Percentiles rank a stretch among this genome's conserved stretches.
Evolutionary conservation across 345 rosid genomes (phyloP).

Genomic region (Pseudoturritis turrita): DNA sequence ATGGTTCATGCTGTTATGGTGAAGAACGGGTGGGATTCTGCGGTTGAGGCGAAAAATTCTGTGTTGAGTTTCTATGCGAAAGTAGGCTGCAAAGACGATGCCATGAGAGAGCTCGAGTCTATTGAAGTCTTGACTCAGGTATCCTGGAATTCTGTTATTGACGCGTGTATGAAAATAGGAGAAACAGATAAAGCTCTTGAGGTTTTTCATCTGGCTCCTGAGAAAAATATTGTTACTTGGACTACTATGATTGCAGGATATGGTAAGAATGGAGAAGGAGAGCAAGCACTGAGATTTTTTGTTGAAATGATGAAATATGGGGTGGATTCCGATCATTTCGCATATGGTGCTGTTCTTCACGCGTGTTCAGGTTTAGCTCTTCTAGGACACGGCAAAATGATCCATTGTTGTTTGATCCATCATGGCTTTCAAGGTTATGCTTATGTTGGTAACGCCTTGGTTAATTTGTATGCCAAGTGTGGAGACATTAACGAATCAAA

Average conservation of each 20-base stretch:
- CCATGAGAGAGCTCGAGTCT: conserved; percentile 49
- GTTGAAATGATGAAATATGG: conserved; percentile 42
- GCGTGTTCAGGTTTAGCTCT: conserved; percentile 65
- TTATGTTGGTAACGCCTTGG: conserved; percentile 64
- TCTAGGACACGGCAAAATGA: conserved; percentile 59
- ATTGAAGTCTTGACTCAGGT: conserved; percentile 41
- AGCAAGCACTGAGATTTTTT: conserved; percentile 51
- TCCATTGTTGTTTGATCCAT: conserved; percentile 54
- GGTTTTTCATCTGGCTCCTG: conserved; percentile 42
- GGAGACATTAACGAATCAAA: conserved; percentile 55
- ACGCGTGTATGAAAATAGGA: conserved; percentile 63
- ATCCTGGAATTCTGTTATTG: conserved; percentile 71
- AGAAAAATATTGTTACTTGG: conserved; percentile 66
- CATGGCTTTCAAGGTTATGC: conserved; percentile 50
- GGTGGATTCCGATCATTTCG: conserved; percentile 42
- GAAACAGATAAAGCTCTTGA: conserved; percentile 45
- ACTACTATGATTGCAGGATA: conserved; percentile 71
- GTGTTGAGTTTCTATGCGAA: conserved; percentile 65
- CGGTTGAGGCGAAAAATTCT: conserved; percentile 59
- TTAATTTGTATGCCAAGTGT: conserved; percentile 77
- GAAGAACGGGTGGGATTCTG: conserved; percentile 71
- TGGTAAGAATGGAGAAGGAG: conserved; percentile 54
- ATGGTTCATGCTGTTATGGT: conserved; percentile 50
- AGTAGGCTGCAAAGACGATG: conserved; percentile 46
- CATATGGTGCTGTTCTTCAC: conserved; percentile 65